Percentiles rank a stretch among this genome's conserved stretches.
Conservation (phyloP, 257 asterid species). For the Jasminum sambac region DNA sequence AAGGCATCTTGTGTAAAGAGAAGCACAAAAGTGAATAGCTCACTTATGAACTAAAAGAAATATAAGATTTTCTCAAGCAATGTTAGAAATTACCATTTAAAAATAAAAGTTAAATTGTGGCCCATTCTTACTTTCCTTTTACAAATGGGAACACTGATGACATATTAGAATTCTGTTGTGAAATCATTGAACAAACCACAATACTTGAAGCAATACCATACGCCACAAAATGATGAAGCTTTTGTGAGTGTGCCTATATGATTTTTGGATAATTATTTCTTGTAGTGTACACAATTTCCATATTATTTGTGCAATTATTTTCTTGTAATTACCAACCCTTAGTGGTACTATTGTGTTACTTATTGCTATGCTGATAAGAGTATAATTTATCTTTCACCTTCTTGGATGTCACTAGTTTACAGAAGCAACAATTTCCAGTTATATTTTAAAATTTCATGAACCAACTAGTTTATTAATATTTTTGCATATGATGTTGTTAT, state of each 20-base stretch:
- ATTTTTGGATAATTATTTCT: background rate
- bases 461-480: too few relatives aligned
- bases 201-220: background rate
- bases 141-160: slow-evolving; percentile 11
- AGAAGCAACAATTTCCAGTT: background rate
- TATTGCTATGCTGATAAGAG: background rate
- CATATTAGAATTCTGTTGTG: slow-evolving; percentile 13
- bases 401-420: background rate
- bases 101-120: background rate
- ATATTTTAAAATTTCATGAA: background rate
- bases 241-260: background rate
- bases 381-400: background rate
- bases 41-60: background rate
- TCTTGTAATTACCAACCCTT: background rate
- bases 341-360: background rate
- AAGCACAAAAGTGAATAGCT: too few relatives aligned
- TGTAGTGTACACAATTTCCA: background rate
- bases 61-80: background rate
- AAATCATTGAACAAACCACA: slow-evolving; percentile 21
- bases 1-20: too few relatives aligned
- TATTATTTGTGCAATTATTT: background rate
- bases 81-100: background rate
- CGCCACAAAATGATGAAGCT: background rate
- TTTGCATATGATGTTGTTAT: too few relatives aligned
- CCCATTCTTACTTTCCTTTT: background rate